These are phyloP conservation scores for Colletotrichum aenigma DNA, from an alignment of 2,329 filamentous ascomycete species.

Conservation along the genomic window DNA sequence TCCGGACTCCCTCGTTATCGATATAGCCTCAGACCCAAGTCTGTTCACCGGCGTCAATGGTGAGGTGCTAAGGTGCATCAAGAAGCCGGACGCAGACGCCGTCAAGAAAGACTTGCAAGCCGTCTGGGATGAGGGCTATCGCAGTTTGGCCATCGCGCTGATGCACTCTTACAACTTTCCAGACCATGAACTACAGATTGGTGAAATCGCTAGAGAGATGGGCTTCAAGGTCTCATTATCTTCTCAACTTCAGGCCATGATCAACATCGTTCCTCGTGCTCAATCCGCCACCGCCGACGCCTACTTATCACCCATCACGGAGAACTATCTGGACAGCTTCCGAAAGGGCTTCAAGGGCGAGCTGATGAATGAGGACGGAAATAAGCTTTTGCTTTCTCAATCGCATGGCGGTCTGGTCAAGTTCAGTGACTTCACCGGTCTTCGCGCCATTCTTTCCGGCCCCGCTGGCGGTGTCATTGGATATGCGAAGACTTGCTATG, in stretches of 20 bases:
- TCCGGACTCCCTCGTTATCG: neutral
- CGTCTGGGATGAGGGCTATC: slow-evolving; percentile 65
- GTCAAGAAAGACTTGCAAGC: slow-evolving; percentile 58
- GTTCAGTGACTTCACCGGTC: slow-evolving; percentile 68
- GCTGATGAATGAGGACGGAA: slow-evolving; percentile 55
- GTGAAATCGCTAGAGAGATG: slow-evolving; percentile 38
- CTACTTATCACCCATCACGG: slow-evolving; percentile 45
- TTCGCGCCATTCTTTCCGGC: slow-evolving; percentile 73
- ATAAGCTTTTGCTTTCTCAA: slow-evolving; percentile 38
- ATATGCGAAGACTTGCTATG: slow-evolving; percentile 75
- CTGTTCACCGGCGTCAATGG: slow-evolving; percentile 69
- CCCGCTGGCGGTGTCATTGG: slow-evolving; percentile 79
- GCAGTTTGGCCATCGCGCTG: slow-evolving; percentile 59
- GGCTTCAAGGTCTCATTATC: slow-evolving; percentile 46
- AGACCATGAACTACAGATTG: slow-evolving; percentile 50
- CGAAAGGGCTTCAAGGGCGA: slow-evolving; percentile 48
- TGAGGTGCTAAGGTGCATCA: slow-evolving; percentile 70
- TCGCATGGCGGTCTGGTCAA: slow-evolving; percentile 58
- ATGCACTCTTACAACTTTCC: slow-evolving; percentile 73
- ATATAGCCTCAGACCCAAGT: slow-evolving; percentile 42
- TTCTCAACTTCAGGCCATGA: slow-evolving; percentile 43
- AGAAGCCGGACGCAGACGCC: slow-evolving; percentile 54
- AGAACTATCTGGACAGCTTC: slow-evolving; percentile 37
- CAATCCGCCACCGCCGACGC: slow-evolving; percentile 47
- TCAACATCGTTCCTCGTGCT: slow-evolving; percentile 46